A percentile compares a stretch with the other conserved stretches of the same genome.
These are phyloP conservation scores for Rubus idaeus DNA, from an alignment of 306 rosid species.

Conservation along the genomic window DNA sequence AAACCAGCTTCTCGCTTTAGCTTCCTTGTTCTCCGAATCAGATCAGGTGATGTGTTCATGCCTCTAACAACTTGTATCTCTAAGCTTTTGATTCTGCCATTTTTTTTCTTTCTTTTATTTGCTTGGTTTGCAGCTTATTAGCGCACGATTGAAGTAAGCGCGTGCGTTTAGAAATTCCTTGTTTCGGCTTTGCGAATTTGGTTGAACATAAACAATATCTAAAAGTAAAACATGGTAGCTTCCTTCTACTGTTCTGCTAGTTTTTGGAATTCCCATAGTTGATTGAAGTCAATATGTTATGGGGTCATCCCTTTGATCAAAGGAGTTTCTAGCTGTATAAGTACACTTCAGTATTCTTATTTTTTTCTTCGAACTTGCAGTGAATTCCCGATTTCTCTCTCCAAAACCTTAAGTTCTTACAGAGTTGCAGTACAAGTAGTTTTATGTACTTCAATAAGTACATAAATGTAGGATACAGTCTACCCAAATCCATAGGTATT, in stretches of 20 bases:
- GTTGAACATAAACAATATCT: background rate
- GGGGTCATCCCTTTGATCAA: background rate
- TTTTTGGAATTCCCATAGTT: background rate
- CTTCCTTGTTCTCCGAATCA: constrained; percentile 57
- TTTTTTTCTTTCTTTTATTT: background rate
- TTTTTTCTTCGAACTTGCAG: background rate
- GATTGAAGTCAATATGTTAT: background rate
- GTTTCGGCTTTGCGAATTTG: background rate
- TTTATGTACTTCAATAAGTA: background rate
- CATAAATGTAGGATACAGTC: background rate
- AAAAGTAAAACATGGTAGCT: background rate
- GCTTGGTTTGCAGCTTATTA: constrained; percentile 17
- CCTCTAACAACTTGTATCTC: constrained; percentile 9
- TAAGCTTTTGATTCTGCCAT: constrained; percentile 8
- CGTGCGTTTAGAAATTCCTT: background rate
- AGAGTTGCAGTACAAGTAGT: background rate
- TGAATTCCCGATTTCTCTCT: background rate
- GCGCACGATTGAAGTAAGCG: background rate
- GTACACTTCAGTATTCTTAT: background rate
- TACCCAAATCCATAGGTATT: background rate
- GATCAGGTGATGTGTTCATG: constrained; percentile 67
- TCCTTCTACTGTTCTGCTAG: background rate
- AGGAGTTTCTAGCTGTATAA: background rate
- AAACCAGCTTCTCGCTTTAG: constrained; percentile 57
- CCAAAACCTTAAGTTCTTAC: background rate